Base-by-base conservation (phyloP, 2,329 filamentous ascomycete genomes). In the Claviceps sp. region DNA sequence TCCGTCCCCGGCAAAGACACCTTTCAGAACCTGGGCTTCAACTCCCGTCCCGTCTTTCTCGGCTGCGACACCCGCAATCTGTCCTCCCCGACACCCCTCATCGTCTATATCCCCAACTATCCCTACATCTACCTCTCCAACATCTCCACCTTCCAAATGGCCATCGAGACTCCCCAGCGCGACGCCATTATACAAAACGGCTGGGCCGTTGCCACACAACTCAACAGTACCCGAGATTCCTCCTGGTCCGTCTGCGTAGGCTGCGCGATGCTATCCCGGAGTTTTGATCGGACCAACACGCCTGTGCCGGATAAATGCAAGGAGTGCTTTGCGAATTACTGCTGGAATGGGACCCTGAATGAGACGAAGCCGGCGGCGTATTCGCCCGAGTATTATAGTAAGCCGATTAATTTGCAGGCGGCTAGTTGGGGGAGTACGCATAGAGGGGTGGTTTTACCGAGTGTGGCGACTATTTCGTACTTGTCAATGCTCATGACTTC, bases 181-280 rank as follows among this genome's bases (percentile, higher is more conserved):
- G 80, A 95, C 64, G 76, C 77, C 56, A 87, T 95, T 62, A 89
- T 98, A 61, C 67, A 79, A 58, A 97, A 98, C 69, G 91, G 89
- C 19, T 93, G 86, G 70, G 80, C 93, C 59, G 80, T 84, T 17
- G 90, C 80, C 2, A 96, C 90, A 0, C 84, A 85, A 73, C 88
- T 80, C 50, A 96, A 97, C 69, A 80, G 76, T 48, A 90, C 88
- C 0, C 64, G 83, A 3, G 85, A 94, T 64, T 60, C 68, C 3
- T 68, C 84, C 56, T 98, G 93, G 91, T 75, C 85, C 0, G 75
- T 81, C 1, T 98, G 91, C 60, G 85, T 95, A 4, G 89, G 84
- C 22, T 98, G 93, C 68, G 93, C 91, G 5, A 82, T 95, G 41
- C 75, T 97, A 16, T 80, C 78, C 50, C 80, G 91, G 55, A 89